phyloP scores from a whole-genome alignment of 495 filamentous ascomycete genomes.

The Penicillium cataractarum region DNA sequence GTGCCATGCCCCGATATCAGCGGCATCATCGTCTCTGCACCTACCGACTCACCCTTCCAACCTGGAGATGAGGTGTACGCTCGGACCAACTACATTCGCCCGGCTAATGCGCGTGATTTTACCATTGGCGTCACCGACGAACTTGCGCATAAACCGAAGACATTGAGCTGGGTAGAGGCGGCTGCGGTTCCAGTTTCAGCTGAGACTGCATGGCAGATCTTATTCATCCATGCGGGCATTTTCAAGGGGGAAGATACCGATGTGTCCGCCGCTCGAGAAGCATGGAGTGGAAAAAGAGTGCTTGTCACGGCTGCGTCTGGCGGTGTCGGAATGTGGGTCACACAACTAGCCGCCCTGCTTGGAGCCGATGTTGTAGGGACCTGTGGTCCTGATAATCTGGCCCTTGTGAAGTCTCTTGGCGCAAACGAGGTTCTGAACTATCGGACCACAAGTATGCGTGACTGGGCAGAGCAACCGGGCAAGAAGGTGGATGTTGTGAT shows the following conservation, averaged over 20 bases:
- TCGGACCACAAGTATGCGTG: conserved; percentile 30
- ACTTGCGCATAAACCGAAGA: conserved; percentile 42
- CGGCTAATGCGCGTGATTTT: conserved; percentile 49
- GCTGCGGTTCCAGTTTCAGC: conserved; percentile 52
- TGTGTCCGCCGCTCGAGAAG: not conserved
- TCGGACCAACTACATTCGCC: conserved; percentile 42
- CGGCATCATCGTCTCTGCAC: conserved; percentile 49
- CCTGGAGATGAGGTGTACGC: conserved; percentile 54
- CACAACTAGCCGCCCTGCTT: conserved; percentile 54
- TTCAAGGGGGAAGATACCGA: conserved; percentile 4
- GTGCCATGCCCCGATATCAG: conserved; percentile 58
- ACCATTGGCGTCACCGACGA: conserved; percentile 50
- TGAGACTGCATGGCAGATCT: conserved; percentile 55
- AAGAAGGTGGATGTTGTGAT: conserved; percentile 54
- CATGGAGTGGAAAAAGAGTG: conserved; percentile 37
- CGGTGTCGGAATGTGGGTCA: conserved; percentile 59
- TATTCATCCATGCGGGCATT: conserved; percentile 48
- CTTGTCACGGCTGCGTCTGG: conserved; percentile 56
- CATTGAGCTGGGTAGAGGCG: conserved; percentile 47
- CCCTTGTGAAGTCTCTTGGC: conserved; percentile 47
- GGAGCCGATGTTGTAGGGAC: conserved; percentile 48
- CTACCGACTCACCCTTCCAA: conserved; percentile 46
- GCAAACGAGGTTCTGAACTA: conserved; percentile 54
- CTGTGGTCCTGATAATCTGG: conserved; percentile 44
- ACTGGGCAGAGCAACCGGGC: conserved; percentile 33